phyloP scores from a whole-genome alignment of 2,329 filamentous ascomycete genomes.

The Phaeosphaeriaceae sp. region DNA sequence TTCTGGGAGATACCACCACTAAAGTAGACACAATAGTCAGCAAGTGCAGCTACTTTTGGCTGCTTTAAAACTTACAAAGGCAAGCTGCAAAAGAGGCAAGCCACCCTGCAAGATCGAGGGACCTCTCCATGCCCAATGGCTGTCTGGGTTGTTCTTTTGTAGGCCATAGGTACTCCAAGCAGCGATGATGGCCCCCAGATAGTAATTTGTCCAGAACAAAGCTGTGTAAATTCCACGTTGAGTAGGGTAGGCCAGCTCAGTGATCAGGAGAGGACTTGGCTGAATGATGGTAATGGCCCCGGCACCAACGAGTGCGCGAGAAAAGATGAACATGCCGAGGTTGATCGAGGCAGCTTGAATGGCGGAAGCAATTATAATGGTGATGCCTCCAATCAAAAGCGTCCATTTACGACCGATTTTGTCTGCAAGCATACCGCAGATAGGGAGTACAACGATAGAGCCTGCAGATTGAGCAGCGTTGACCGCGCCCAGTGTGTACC shows the following conservation, averaged over 20 bases:
- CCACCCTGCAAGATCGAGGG: constrained; percentile 61
- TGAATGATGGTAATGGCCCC: too few species aligned
- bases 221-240: too few species aligned
- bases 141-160: constrained; percentile 50
- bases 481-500: constrained; percentile 47
- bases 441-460: constrained; percentile 35
- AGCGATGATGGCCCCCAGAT: too few species aligned
- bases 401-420: constrained; percentile 46
- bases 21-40: too few species aligned
- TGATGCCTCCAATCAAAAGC: constrained; percentile 45
- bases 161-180: constrained; percentile 61
- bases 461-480: constrained; percentile 49
- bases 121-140: constrained; percentile 59
- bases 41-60: too few species aligned
- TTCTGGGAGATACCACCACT: too few species aligned
- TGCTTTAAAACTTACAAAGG: too few species aligned
- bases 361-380: constrained; percentile 50
- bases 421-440: constrained; percentile 41
- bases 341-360: constrained; percentile 16
- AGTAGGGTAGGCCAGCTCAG: too few species aligned
- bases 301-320: constrained; percentile 41
- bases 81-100: constrained; percentile 63
- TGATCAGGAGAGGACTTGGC: too few species aligned
- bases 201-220: too few species aligned
- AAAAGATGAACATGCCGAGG: constrained; percentile 58